Evolutionary conservation across 148 eudicot species (phyloP), one percentile per base, ranked within the genome.

Genomic region (Rhododendron griersonianum): DNA sequence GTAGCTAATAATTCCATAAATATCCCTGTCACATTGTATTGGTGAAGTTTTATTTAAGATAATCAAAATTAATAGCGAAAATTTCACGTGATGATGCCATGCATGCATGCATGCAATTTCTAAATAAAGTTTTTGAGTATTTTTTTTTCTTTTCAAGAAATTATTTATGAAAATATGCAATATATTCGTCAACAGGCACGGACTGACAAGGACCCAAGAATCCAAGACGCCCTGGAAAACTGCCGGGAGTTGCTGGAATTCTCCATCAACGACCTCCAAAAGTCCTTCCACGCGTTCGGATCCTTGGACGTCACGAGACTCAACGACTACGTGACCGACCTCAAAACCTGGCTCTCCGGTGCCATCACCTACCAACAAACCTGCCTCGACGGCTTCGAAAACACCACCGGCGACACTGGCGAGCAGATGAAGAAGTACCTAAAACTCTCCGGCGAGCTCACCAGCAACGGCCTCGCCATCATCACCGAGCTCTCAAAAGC

Each of bases 261-360:
- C 73, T 85, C 93, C 2, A 83, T 91, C 9, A 77, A 63, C 48
- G 93, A 93, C 71, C 73, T 93, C 25, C 57, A 89, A 25, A 90
- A 86, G 48, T 89, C 95, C 9, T 18, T 86, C n/a, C 73, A 86
- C 7, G 14, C 37, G 15, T 4, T 81, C 15, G 78, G 48, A 21
- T 2, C 19, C 55, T 83, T 90, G 55, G 89, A 90, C 45, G 11
- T 87, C 21, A 35, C 59, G 0, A 88, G 89, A 18, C 5, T 82
- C 37, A 81, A 80, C 30, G 89, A 82, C 0, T 88, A 81, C 84
- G 78, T 88, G 1, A 87, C 84, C 5, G 89, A 93, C 85, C 82
- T 93, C 51, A 91, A 91, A 57, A 73, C 91, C 2, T 93, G 95
- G 95, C 87, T 93, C 11, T 86, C 92, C 28, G 93, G 93, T 15